Evolutionary conservation across 352 stramenopile genomes (phyloP).

Genomic region (Phytophthora chlamydospora): DNA sequence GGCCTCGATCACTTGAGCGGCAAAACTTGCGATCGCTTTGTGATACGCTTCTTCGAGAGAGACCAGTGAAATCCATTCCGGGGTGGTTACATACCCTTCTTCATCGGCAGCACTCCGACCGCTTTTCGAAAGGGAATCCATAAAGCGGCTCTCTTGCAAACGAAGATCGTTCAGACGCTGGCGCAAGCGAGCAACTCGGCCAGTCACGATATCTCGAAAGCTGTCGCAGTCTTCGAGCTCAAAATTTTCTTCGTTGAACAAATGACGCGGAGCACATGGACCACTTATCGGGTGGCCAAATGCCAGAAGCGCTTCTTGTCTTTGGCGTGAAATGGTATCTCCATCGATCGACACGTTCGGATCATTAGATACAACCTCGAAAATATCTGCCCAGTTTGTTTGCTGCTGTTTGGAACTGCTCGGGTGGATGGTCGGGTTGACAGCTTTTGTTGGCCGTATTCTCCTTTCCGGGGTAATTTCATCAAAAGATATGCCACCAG

Average conservation of each 20-base stretch:
- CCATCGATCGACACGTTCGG: neutral
- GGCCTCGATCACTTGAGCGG: conserved; percentile 21
- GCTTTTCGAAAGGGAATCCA: conserved; percentile 34
- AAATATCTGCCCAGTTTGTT: conserved; percentile 36
- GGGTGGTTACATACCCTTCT: conserved; percentile 19
- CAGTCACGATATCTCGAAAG: conserved; percentile 16
- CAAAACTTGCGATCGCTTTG: conserved; percentile 29
- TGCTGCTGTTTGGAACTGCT: conserved; percentile 11
- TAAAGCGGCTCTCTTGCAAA: conserved; percentile 38
- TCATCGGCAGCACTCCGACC: conserved; percentile 10
- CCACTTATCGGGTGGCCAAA: conserved; percentile 32
- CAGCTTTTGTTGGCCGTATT: conserved; percentile 5
- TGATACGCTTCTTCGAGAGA: conserved; percentile 46
- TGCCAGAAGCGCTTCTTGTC: conserved; percentile 12
- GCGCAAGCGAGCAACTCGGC: conserved; percentile 28
- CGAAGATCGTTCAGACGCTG: conserved; percentile 39
- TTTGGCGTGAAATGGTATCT: conserved; percentile 21
- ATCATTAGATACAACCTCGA: conserved; percentile 30
- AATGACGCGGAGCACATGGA: conserved; percentile 7
- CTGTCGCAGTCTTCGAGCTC: conserved; percentile 22
- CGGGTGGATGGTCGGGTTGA: conserved; percentile 4
- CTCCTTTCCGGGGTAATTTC: conserved; percentile 16
- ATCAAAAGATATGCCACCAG: conserved; percentile 27
- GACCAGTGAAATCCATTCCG: conserved; percentile 40
- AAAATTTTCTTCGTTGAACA: conserved; percentile 14